Conservation (phyloP, 176 grass and related monocot genomes). For the Oryza meridionalis region DNA sequence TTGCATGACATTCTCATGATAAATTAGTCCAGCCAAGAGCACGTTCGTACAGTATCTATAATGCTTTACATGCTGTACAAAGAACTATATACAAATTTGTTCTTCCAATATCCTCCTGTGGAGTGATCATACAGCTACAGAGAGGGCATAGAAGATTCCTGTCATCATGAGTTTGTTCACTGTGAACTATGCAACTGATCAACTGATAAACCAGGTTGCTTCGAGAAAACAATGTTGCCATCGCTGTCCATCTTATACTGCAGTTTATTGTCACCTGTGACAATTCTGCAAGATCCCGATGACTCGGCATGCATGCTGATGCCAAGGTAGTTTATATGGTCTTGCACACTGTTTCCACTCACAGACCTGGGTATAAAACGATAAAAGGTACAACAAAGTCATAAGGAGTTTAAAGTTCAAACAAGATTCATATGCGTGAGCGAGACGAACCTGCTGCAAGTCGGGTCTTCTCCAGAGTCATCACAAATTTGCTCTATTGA, state of each 20-base stretch:
- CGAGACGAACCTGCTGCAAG: constrained; percentile 71
- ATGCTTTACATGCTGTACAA: constrained; percentile 2
- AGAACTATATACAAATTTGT: neutral
- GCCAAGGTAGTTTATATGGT: constrained; percentile 69
- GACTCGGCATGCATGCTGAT: constrained; percentile 67
- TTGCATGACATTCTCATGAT: neutral
- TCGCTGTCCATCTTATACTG: constrained; percentile 43
- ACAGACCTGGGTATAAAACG: constrained; percentile 59
- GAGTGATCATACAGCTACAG: neutral
- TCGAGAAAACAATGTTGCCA: constrained; percentile 57
- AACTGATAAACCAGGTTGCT: constrained; percentile 42
- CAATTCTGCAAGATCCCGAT: constrained; percentile 64
- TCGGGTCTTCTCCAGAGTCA: constrained; percentile 78
- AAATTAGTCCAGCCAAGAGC: constrained; percentile 22
- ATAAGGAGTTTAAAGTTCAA: neutral
- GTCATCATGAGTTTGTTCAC: constrained; percentile 35
- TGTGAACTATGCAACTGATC: constrained; percentile 31
- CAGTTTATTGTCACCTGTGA: constrained; percentile 44
- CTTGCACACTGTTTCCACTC: constrained; percentile 68
- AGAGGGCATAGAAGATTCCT: neutral
- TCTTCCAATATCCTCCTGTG: neutral
- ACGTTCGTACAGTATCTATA: neutral
- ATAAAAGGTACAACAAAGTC: neutral
- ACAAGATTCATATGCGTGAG: neutral
- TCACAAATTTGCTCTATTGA: constrained; percentile 69